These are phyloP conservation scores for Annulohypoxylon moriforme DNA, from an alignment of 495 filamentous ascomycete species.

Conservation along the genomic window DNA sequence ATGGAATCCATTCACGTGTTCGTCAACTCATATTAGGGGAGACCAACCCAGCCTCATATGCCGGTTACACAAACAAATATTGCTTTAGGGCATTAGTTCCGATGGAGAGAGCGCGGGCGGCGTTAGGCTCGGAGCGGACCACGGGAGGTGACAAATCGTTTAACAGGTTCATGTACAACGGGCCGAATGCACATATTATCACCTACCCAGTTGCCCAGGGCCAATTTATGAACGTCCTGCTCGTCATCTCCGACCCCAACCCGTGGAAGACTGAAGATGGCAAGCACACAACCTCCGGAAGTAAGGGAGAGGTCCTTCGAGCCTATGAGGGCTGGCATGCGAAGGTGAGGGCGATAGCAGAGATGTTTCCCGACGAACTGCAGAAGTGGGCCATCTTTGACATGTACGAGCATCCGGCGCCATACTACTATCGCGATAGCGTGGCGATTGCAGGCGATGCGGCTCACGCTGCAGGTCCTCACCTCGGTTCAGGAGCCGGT, in stretches of 20 bases:
- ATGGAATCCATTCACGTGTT: conserved; percentile 58
- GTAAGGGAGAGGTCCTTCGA: conserved; percentile 45
- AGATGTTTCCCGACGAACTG: conserved; percentile 57
- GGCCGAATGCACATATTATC: conserved; percentile 52
- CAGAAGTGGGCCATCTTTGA: conserved; percentile 70
- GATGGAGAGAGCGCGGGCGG: conserved; percentile 49
- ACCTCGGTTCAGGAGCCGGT: conserved; percentile 66
- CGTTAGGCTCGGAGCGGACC: conserved; percentile 44
- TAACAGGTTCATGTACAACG: conserved; percentile 58
- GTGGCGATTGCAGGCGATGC: conserved; percentile 64
- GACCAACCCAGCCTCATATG: conserved; percentile 42
- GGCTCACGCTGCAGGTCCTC: conserved; percentile 55
- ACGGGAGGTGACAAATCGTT: conserved; percentile 26
- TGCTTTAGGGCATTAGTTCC: conserved; percentile 58
- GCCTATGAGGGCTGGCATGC: conserved; percentile 56
- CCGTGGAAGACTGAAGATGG: conserved; percentile 49
- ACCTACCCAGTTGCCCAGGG: conserved; percentile 55
- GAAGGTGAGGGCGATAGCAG: conserved; percentile 51
- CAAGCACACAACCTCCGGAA: conserved; percentile 48
- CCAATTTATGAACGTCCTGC: conserved; percentile 54
- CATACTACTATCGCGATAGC: conserved; percentile 51
- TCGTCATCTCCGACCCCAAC: conserved; percentile 51
- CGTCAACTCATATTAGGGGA: conserved; percentile 51
- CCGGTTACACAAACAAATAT: conserved; percentile 55
- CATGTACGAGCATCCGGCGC: conserved; percentile 56